phyloP scores from a whole-genome alignment of 2,329 filamentous ascomycete genomes.

The Cytospora chrysosperma region DNA sequence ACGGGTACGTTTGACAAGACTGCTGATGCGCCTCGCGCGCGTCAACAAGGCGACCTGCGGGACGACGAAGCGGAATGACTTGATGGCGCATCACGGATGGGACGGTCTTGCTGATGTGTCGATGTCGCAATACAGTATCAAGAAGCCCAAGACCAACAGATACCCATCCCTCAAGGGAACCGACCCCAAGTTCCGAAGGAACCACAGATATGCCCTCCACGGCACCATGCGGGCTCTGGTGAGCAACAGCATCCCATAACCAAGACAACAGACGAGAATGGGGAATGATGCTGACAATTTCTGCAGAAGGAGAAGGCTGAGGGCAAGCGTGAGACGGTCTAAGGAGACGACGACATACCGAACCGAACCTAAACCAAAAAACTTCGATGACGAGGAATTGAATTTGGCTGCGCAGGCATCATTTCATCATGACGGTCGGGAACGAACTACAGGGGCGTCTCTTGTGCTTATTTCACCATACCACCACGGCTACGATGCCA shows the following conservation, averaged over 20 bases:
- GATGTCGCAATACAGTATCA: conserved; percentile 68
- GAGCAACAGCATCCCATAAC: conserved; percentile 5
- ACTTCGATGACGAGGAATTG: conserved; percentile 17
- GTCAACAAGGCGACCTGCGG: neutral
- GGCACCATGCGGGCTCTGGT: conserved; percentile 98
- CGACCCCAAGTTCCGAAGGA: conserved; percentile 99
- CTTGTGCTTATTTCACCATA: conserved; percentile 21
- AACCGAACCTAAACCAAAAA: conserved; percentile 28
- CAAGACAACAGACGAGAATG: conserved; percentile 6
- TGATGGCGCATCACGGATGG: neutral
- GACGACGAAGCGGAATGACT: neutral
- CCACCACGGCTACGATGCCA: conserved; percentile 20
- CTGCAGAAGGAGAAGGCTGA: conserved; percentile 94
- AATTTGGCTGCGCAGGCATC: conserved; percentile 19
- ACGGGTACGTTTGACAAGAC: conserved; percentile 70
- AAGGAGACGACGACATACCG: conserved; percentile 34
- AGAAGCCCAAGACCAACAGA: conserved; percentile 99
- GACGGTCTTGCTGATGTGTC: conserved; percentile 16
- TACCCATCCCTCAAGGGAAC: conserved; percentile 98
- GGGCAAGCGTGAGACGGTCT: conserved; percentile 88
- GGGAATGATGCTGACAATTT: conserved; percentile 14
- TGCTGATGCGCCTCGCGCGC: conserved; percentile 4
- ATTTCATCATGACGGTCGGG: conserved; percentile 21
- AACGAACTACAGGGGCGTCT: conserved; percentile 23
- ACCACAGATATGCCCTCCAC: conserved; percentile 99